A percentile compares a stretch with the other conserved stretches of the same genome.
These are phyloP conservation scores for Simplicillium sp. DNA, from an alignment of 2,329 filamentous ascomycete species.

Conservation along the genomic window DNA sequence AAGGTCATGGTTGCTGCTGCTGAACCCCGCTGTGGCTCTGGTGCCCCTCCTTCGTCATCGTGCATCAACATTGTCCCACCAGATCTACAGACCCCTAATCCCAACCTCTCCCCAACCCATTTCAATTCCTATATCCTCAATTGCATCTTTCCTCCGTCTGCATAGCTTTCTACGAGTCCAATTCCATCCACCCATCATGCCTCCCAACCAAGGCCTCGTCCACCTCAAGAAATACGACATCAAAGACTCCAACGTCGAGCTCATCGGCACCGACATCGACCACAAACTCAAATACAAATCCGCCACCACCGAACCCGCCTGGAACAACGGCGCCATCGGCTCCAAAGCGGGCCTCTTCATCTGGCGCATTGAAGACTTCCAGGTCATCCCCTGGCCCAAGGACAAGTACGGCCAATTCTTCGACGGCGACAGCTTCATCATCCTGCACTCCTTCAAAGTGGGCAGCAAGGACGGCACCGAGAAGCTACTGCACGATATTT, in stretches of 20 bases:
- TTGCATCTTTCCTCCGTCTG: background rate
- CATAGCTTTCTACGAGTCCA: background rate
- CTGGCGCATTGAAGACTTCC: constrained; percentile 60
- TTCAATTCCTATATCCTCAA: background rate
- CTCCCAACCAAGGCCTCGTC: constrained; percentile 51
- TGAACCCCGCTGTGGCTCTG: too few species aligned
- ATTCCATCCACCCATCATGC: constrained; percentile 31
- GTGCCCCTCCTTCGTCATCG: too few species aligned
- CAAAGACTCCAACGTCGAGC: constrained; percentile 58
- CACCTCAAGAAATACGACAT: constrained; percentile 57
- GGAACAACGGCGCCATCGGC: constrained; percentile 51
- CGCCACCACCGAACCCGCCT: constrained; percentile 55
- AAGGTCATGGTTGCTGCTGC: too few species aligned
- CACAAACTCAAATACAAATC: constrained; percentile 61
- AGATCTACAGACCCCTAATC: too few species aligned
- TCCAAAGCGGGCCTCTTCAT: constrained; percentile 43
- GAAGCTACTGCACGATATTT: constrained; percentile 52
- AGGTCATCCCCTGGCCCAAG: constrained; percentile 52
- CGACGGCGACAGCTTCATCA: constrained; percentile 60
- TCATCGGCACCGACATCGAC: constrained; percentile 55
- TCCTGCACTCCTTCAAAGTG: constrained; percentile 50
- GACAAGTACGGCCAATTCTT: constrained; percentile 50
- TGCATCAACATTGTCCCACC: too few species aligned
- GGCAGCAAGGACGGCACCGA: constrained; percentile 30
- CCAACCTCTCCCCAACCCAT: too few species aligned